These are phyloP conservation scores for Calcarisporium arbuscula DNA, from an alignment of 2,329 filamentous ascomycete genomes.

Conservation along the genomic window DNA sequence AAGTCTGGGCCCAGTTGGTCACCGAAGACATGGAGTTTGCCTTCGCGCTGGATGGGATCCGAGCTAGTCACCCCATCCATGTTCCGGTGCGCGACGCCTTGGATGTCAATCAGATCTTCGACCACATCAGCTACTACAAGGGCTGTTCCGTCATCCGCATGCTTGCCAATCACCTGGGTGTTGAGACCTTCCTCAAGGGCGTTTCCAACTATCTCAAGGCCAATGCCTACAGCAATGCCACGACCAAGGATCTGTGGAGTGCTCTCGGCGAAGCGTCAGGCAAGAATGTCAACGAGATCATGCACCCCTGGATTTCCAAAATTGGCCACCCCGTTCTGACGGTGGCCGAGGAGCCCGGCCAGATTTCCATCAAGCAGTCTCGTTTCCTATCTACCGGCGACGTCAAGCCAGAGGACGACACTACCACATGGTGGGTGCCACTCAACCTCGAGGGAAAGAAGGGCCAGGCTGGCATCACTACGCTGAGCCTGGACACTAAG, in stretches of 20 bases:
- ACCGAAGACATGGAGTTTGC: slow-evolving; percentile 91
- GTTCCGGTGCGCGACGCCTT: slow-evolving; percentile 89
- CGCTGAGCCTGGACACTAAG: slow-evolving; percentile 67
- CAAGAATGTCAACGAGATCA: slow-evolving; percentile 77
- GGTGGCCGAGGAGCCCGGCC: slow-evolving; percentile 73
- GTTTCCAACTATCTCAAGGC: slow-evolving; percentile 84
- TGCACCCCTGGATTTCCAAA: slow-evolving; percentile 92
- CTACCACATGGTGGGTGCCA: slow-evolving; percentile 93
- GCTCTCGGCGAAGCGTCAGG: slow-evolving; percentile 83
- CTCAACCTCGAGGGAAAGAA: slow-evolving; percentile 75
- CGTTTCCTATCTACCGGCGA: slow-evolving; percentile 91
- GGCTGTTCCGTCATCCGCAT: slow-evolving; percentile 95
- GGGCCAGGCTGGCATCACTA: slow-evolving; percentile 54
- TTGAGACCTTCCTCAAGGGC: slow-evolving; percentile 82
- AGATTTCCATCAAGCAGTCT: slow-evolving; percentile 76
- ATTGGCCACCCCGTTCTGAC: slow-evolving; percentile 92
- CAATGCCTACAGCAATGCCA: slow-evolving; percentile 85
- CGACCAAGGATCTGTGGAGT: slow-evolving; percentile 84
- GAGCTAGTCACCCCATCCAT: slow-evolving; percentile 92
- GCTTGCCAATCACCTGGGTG: slow-evolving; percentile 84
- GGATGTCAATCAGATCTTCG: slow-evolving; percentile 97
- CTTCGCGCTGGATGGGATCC: slow-evolving; percentile 81
- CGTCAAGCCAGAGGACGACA: slow-evolving; percentile 82
- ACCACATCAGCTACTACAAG: slow-evolving; percentile 93
- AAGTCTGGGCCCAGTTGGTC: slow-evolving; percentile 96